Evolutionary conservation across 2,329 filamentous ascomycete genomes (phyloP).

Genomic region (Coccinonectria pachysandricola): DNA sequence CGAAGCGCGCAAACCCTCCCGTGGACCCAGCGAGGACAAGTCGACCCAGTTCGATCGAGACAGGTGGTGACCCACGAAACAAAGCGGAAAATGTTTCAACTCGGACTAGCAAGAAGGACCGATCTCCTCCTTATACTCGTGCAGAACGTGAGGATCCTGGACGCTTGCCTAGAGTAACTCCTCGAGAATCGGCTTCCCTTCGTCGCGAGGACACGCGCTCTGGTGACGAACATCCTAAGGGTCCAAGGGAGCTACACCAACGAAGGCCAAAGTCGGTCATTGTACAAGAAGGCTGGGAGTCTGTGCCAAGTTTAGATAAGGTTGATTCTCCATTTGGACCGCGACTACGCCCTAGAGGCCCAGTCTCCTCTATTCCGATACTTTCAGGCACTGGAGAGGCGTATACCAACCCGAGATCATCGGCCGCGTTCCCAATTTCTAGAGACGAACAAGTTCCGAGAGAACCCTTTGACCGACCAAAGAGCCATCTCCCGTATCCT

Average conservation of each 20-base stretch:
- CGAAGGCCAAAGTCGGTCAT: conserved; percentile 26
- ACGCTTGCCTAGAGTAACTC: conserved; percentile 10
- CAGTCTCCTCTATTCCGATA: conserved; percentile 25
- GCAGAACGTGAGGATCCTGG: conserved; percentile 13
- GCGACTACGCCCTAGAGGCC: conserved; percentile 26
- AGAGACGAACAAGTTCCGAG: conserved; percentile 9
- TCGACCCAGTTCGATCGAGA: conserved; percentile 25
- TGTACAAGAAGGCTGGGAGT: conserved; percentile 24
- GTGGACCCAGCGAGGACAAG: conserved; percentile 17
- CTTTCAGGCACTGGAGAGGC: conserved; percentile 10
- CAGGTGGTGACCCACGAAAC: conserved; percentile 16
- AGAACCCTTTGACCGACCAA: conserved; percentile 12
- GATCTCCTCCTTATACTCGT: conserved; percentile 19
- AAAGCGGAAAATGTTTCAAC: conserved; percentile 18
- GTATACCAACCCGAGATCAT: conserved; percentile 13
- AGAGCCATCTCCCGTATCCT: conserved; percentile 26
- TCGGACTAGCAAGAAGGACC: conserved; percentile 21
- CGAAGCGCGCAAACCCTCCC: conserved; percentile 18
- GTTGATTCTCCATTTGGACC: conserved; percentile 10
- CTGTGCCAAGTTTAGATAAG: conserved; percentile 15
- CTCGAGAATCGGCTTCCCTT: conserved; percentile 13
- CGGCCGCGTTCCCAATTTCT: conserved; percentile 22
- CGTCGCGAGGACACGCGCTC: conserved; percentile 21
- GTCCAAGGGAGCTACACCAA: conserved; percentile 16
- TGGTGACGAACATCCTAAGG: conserved; percentile 28